Evolutionary conservation across 2,329 filamentous ascomycete species (phyloP), one percentile per base, ranked within the genome.

Genomic region (Exophiala spinifera): DNA sequence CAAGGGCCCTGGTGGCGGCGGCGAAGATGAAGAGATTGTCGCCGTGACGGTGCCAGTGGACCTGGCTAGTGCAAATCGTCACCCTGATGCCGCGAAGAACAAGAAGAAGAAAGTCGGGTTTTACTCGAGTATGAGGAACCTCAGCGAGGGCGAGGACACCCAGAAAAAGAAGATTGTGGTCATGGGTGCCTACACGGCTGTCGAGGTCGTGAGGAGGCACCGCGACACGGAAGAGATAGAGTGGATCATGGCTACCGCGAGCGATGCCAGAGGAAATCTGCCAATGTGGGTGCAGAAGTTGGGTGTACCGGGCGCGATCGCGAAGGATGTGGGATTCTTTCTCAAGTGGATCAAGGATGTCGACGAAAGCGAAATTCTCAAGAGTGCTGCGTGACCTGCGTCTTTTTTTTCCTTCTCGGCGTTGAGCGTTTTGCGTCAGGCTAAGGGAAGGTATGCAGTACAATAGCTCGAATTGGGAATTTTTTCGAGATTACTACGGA

Each of bases 191-290:
- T 65, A 66, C 39, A 53, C 57, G 36, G 63, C 61, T 7, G 52
- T 65, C 5, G 63, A 66, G 55, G 51, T 49, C 7, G 57, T 61
- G 25, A 52, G 45, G 20, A 57, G 53, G 13, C 23, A 49, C 25
- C 39, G 3, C 4, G 33, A 14, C 28, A 48, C 42, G 48, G 31
- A 28, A 23, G 66, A 70, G 4, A 76, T 88, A 44, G 84, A 87
- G 69, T 94, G 88, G 88, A 74, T 86, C 54, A 91, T 92, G 86
- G 86, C 83, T 7, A 91, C 88, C 8, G 80, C 84, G 10, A 87
- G 84, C 55, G 81, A 91, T 67, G 88, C 88, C 0, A 77, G 78
- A 50, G 88, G 88, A 0, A 69, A 78, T 23, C 64, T 91, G 52
- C 88, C 88, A 0, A 74, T 78, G 66, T 84, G 77, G 74, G 67